These are phyloP conservation scores for Amanita rimosa DNA, from an alignment of 768 basidiomycete genomes.

Conservation along the genomic window DNA sequence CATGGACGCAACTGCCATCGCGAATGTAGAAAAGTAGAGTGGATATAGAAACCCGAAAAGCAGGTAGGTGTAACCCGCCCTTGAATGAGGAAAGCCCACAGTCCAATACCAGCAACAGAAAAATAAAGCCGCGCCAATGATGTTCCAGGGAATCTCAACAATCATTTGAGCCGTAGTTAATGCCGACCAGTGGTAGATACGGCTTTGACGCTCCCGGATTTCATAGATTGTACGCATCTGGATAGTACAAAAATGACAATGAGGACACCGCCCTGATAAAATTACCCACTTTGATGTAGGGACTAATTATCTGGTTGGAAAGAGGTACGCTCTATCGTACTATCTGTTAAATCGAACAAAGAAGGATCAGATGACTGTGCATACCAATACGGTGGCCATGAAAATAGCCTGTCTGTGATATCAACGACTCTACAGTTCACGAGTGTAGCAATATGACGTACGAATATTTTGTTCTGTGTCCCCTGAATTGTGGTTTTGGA, in stretches of 20 bases:
- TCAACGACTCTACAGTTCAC: not conserved
- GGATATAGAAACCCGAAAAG: constrained; percentile 46
- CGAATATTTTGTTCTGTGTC: constrained; percentile 57
- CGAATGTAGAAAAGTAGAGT: constrained; percentile 54
- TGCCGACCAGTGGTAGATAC: constrained; percentile 58
- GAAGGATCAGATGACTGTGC: constrained; percentile 10
- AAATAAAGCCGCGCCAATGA: constrained; percentile 46
- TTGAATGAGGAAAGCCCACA: constrained; percentile 41
- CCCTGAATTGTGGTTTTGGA: constrained; percentile 41
- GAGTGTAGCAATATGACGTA: constrained; percentile 18
- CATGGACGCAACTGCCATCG: constrained; percentile 50
- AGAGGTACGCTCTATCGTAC: constrained; percentile 31
- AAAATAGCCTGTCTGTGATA: constrained; percentile 32
- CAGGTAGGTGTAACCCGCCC: constrained; percentile 51
- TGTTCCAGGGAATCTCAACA: constrained; percentile 56
- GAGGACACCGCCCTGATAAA: too few species aligned
- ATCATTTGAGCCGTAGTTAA: constrained; percentile 43
- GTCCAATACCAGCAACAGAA: constrained; percentile 72
- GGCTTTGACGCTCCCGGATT: constrained; percentile 53
- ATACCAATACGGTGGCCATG: constrained; percentile 37
- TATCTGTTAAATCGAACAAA: not conserved
- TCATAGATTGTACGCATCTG: constrained; percentile 52
- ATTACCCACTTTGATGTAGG: constrained; percentile 35
- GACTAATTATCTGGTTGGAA: constrained; percentile 52
- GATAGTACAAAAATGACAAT: not conserved